phyloP scores from a whole-genome alignment of 1,139 yeast genomes.

The Groenewaldozyma auringiensis region DNA sequence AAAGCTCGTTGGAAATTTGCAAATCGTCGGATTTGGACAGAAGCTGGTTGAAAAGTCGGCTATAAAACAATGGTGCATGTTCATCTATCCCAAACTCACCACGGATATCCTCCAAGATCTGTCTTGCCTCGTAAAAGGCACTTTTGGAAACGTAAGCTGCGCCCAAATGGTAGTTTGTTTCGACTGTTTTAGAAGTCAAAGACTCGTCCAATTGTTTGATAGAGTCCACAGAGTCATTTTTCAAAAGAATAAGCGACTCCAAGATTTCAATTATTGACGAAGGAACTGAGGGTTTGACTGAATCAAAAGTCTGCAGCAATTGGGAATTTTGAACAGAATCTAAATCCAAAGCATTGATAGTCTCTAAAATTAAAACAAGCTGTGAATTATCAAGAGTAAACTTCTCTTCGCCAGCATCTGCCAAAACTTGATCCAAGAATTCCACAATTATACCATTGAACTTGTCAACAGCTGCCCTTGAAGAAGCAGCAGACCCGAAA shows the following conservation, averaged over 20 bases:
- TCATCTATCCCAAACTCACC: neutral
- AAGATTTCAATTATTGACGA: neutral
- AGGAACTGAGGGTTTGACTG: neutral
- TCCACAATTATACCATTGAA: neutral
- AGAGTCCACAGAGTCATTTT: neutral
- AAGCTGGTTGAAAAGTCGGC: slow-evolving; percentile 23
- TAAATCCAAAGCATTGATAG: neutral
- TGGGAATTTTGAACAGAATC: no score
- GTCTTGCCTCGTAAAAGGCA: neutral
- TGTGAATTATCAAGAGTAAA: neutral
- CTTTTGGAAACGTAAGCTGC: neutral
- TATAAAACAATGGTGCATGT: neutral
- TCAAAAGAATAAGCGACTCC: neutral
- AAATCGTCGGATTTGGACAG: slow-evolving; percentile 76
- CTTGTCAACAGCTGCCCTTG: neutral
- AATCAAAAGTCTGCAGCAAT: neutral
- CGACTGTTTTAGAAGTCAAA: neutral
- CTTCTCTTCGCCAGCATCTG: neutral
- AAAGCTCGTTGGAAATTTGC: slow-evolving; percentile 62
- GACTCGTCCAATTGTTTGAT: neutral
- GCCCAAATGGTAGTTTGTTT: neutral
- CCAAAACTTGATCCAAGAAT: neutral
- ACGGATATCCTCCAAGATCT: neutral
- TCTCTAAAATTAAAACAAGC: neutral
- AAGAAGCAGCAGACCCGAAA: neutral